These are phyloP conservation scores for Lactifluus hygrophoroides DNA, from an alignment of 768 basidiomycete species.

Conservation along the genomic window DNA sequence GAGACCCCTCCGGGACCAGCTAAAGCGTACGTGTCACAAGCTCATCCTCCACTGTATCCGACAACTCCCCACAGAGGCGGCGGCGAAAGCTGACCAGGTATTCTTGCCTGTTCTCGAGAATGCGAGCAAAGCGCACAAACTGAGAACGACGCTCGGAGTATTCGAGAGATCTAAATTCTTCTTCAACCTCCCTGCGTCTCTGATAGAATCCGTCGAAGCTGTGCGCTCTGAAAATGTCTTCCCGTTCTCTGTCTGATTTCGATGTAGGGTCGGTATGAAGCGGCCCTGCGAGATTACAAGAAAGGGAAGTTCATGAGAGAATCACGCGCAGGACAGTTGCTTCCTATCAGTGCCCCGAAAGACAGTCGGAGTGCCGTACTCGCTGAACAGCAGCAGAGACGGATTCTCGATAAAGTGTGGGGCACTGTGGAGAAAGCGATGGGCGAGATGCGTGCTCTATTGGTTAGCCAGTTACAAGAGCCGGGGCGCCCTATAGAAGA, in stretches of 20 bases:
- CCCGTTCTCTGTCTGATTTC: background rate
- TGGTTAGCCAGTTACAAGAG: constrained; percentile 76
- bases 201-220: constrained; percentile 83
- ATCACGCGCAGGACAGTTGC: constrained; percentile 77
- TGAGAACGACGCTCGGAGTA: constrained; percentile 87
- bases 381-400: constrained; percentile 73
- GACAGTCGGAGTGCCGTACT: constrained; percentile 41
- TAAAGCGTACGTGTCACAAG: constrained; percentile 57
- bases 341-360: constrained; percentile 58
- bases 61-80: constrained; percentile 50
- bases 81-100: constrained; percentile 88
- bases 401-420: constrained; percentile 97
- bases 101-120: constrained; percentile 96
- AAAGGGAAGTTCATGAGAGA: constrained; percentile 90
- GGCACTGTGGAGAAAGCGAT: constrained; percentile 89
- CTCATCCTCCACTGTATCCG: background rate
- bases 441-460: constrained; percentile 75
- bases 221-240: constrained; percentile 37
- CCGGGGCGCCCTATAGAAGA: constrained; percentile 77
- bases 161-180: constrained; percentile 98
- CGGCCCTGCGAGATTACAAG: constrained; percentile 92
- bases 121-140: constrained; percentile 85
- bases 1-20: constrained; percentile 67
- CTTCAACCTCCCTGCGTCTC: constrained; percentile 91
- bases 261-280: constrained; percentile 87